Evolutionary conservation across 441 rosid genomes (phyloP), one percentile per base, ranked within the genome.

Genomic region (Euphorbia celastroides): DNA sequence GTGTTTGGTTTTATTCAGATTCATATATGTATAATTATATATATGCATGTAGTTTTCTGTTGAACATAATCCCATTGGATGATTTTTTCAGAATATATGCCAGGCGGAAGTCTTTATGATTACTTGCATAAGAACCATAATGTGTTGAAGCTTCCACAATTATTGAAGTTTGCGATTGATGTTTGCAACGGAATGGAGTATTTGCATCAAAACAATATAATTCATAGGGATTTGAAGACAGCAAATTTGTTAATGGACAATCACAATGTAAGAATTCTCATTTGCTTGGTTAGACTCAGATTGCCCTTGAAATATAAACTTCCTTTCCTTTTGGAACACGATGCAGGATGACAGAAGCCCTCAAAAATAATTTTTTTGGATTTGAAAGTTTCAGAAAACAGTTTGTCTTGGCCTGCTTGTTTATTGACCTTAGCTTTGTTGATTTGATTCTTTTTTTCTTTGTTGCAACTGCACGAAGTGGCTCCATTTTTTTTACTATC

Each of bases 201-300:
- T 75, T 80, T 88, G 84, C 96, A 88, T 79, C 82, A 80, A 72
- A 88, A 80, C 71, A 78, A 83, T 68, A 83, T 88, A 64, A 86
- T 88, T 65, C 92, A 88, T 62, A 80, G 96, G 77, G 96, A 88
- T 75, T 74, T 88, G 75, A 88, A 88, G 88, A 85, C 96, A 17
- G 90, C 88, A 68, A 88, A 88, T 78, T 79, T 88, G 80, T 81
- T 88, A 22, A 84, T 88, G 92, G 96, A 88, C 75, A 65, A 62
- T 58, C 28, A 77, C 57, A 77, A 82, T 57, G 96, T 88, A 75
- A 57, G 87, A 28, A 46, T 34, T 63, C 63, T 63, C 13, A 25
- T 25, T 41, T 42, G 10, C 20, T 57, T 62, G 42, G 42, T 67
- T 51, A 58, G 20, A 56, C 63, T 46, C 57, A 44, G 22, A 64